phyloP scores from a whole-genome alignment of 257 asterid genomes.

The Nicotiana sylvestris region DNA sequence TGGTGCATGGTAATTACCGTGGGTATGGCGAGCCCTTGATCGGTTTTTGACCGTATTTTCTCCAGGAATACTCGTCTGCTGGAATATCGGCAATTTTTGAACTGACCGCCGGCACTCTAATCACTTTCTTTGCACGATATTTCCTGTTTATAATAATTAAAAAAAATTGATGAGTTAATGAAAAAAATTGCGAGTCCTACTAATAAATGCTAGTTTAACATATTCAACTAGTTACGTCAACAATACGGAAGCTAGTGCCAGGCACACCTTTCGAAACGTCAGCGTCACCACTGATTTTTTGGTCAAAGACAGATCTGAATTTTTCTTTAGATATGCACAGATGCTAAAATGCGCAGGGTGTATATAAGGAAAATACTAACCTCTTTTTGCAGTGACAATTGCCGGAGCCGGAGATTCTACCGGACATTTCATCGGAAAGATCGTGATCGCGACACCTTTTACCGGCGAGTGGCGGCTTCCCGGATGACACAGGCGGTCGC shows the following conservation, averaged over 20 bases:
- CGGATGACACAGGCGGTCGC: constrained; percentile 40
- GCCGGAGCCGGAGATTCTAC: constrained; percentile 46
- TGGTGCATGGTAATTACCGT: constrained; percentile 9
- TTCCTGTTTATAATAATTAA: constrained; percentile 17
- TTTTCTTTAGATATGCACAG: too few species aligned
- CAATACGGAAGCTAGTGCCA: not conserved
- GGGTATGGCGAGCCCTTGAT: constrained; percentile 41
- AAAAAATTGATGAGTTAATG: not conserved
- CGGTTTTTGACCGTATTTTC: constrained; percentile 42
- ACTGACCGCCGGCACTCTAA: constrained; percentile 41
- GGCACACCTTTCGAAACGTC: not conserved
- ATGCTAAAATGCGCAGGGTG: not conserved
- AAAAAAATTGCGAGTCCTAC: not conserved
- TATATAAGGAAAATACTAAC: constrained; percentile 11
- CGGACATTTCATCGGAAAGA: constrained; percentile 47
- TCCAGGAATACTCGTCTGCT: constrained; percentile 42
- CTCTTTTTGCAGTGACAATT: constrained; percentile 76
- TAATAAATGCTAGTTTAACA: not conserved
- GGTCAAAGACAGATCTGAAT: not conserved
- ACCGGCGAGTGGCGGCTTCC: constrained; percentile 58
- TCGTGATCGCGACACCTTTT: constrained; percentile 71
- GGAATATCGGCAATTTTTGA: constrained; percentile 41
- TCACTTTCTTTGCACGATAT: constrained; percentile 29
- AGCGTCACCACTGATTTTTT: not conserved
- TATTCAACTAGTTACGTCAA: not conserved